A percentile compares a stretch with the other conserved stretches of the same genome.
Evolutionary conservation across 805 yeast species (phyloP).

Genomic region (Zygosaccharomyces kombuchaensis): DNA sequence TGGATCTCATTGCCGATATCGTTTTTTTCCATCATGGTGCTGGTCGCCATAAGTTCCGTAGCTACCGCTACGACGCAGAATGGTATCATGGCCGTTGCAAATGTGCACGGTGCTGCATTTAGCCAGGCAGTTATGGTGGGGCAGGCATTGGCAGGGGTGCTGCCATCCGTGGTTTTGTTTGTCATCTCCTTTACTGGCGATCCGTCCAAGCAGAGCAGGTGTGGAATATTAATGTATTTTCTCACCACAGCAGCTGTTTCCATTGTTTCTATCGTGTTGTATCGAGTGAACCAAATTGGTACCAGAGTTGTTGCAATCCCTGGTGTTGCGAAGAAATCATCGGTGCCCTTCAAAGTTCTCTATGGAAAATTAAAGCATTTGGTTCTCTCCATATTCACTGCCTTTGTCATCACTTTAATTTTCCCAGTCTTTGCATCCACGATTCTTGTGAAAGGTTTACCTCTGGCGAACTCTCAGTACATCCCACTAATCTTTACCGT

Average conservation of each 20-base stretch:
- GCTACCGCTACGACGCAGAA: conserved; percentile 85
- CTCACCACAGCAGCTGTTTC: conserved; percentile 32
- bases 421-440: conserved; percentile 89
- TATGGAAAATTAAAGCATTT: conserved; percentile 61
- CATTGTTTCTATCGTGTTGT: conserved; percentile 22
- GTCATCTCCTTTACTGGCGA: conserved; percentile 54
- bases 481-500: conserved; percentile 74
- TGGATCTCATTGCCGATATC: conserved; percentile 19
- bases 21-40: conserved; percentile 52
- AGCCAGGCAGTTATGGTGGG: conserved; percentile 94
- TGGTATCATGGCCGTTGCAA: conserved; percentile 84
- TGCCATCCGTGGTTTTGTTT: conserved; percentile 59
- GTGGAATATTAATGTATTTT: conserved; percentile 37
- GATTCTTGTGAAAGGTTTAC: conserved; percentile 44
- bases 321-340: neutral
- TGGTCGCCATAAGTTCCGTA: conserved; percentile 61
- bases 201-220: conserved; percentile 16
- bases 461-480: conserved; percentile 39
- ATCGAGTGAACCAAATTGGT: conserved; percentile 25
- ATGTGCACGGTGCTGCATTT: conserved; percentile 65
- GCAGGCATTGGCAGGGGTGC: conserved; percentile 89
- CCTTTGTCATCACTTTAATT: conserved; percentile 64
- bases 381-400: conserved; percentile 64
- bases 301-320: conserved; percentile 9
- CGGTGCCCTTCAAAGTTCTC: conserved; percentile 52